Base-by-base conservation (phyloP, 2,329 filamentous ascomycete genomes). In the Gaeumannomyces sp. region DNA sequence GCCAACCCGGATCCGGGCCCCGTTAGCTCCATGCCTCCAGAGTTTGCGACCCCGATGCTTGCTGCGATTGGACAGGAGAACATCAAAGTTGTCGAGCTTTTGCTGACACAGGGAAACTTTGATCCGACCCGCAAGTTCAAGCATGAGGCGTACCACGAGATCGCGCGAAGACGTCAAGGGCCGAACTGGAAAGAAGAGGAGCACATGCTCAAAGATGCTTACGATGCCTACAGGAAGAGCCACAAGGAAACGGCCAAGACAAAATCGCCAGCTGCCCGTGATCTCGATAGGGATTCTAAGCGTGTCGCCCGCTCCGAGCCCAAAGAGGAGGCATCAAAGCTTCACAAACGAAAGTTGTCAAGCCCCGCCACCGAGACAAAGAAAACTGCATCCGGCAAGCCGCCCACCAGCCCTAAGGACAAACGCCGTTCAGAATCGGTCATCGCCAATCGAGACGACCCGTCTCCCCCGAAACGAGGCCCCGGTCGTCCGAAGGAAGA, bases 51-150 rank as follows among this genome's bases (percentile, higher is more conserved):
- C 1, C 95, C 95, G 1, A 96, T 99, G 81, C 84, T 97, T 53
- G 93, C 93, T 66, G 93, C 95, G 1, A 97, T 99, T 69, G 94
- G 95, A 22, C 90, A 94, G 70, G 86, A 88, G 68, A 95, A 97
- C 71, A 84, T 95, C 62, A 90, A 92, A 69, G 92, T 97, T 65
- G 87, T 99, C 59, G 85, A 90, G 65, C 79, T 97, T 14, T 82
- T 97, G 10, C 80, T 97, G 8, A 87, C 88, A 66, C 91, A 95
- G 71, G 84, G 85, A 61, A 79, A 79, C 22, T 97, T 98, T 73
- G 89, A 99, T 71, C 93, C 95, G 0, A 92, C 91, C 0, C 87
- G 89, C 65, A 84, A 88, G 31, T 89, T 88, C 69, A 88, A 88
- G 69, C 91, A 91, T 28, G 86, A 91, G 70, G 89, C 91, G 0